phyloP scores from a whole-genome alignment of 2,329 filamentous ascomycete genomes.

The Paraphoma chrysanthemicola region DNA sequence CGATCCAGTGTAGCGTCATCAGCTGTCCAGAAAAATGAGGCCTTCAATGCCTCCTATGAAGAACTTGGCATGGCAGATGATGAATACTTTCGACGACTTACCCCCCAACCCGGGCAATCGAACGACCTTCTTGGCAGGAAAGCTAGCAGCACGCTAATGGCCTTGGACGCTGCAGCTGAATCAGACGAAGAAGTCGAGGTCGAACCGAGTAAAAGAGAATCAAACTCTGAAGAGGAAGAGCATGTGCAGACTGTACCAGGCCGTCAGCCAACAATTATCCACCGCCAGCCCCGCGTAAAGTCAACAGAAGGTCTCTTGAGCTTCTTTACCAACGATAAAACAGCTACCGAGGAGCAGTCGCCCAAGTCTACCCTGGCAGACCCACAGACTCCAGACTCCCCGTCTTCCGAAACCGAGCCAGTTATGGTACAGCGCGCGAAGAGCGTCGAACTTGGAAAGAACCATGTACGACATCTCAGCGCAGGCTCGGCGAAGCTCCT shows the following conservation, averaged over 20 bases:
- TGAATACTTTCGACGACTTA: constrained; percentile 72
- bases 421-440: constrained; percentile 66
- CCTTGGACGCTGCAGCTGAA: constrained; percentile 42
- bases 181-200: constrained; percentile 48
- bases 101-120: constrained; percentile 47
- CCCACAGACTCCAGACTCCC: constrained; percentile 29
- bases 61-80: constrained; percentile 72
- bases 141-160: constrained; percentile 56
- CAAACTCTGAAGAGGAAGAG: constrained; percentile 44
- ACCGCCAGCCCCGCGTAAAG: constrained; percentile 63
- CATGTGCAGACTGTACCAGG: constrained; percentile 61
- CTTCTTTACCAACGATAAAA: constrained; percentile 52
- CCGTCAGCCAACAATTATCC: constrained; percentile 70
- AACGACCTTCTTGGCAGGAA: constrained; percentile 37
- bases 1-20: constrained; percentile 57
- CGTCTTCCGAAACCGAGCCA: constrained; percentile 37
- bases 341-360: constrained; percentile 30
- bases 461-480: constrained; percentile 75
- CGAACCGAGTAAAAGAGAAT: constrained; percentile 23
- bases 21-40: constrained; percentile 54
- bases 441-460: constrained; percentile 71
- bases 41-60: constrained; percentile 68
- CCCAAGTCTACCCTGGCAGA: constrained; percentile 41
- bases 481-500: constrained; percentile 79
- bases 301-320: constrained; percentile 68